These are phyloP conservation scores for Zoysia japonica DNA, from an alignment of 176 grass and related monocot genomes.

Conservation along the genomic window DNA sequence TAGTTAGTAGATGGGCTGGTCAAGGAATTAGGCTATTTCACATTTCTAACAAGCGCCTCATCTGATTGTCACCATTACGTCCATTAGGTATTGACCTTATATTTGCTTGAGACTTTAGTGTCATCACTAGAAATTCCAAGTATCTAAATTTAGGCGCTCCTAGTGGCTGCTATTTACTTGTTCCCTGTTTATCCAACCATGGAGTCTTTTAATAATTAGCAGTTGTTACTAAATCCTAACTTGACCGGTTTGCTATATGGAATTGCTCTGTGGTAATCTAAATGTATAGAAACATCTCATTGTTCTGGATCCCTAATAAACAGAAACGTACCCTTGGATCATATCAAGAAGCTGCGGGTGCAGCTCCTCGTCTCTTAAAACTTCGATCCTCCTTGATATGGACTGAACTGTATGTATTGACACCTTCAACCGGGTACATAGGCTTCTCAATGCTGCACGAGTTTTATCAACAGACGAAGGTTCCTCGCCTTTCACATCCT, in stretches of 20 bases:
- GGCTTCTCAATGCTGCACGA: slow-evolving; percentile 61
- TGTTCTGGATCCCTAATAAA: not conserved
- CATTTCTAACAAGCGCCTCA: not conserved
- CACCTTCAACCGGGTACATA: slow-evolving; percentile 77
- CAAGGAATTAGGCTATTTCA: not conserved
- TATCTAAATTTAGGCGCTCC: not conserved
- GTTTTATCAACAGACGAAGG: slow-evolving; percentile 66
- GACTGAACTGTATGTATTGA: slow-evolving; percentile 93
- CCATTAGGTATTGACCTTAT: slow-evolving; percentile 8
- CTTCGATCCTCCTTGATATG: slow-evolving; percentile 84
- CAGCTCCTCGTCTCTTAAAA: slow-evolving; percentile 80
- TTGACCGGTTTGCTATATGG: not conserved
- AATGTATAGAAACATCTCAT: slow-evolving; percentile 7
- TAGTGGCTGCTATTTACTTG: not conserved
- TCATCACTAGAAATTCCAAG: not conserved
- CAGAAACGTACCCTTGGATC: slow-evolving; percentile 70
- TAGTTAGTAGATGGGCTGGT: not conserved
- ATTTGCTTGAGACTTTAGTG: slow-evolving; percentile 4
- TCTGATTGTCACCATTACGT: not conserved
- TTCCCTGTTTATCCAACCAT: not conserved
- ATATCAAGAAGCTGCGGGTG: slow-evolving; percentile 83
- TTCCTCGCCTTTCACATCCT: slow-evolving; percentile 74
- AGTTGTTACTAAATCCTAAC: slow-evolving; percentile 16
- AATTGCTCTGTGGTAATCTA: not conserved
- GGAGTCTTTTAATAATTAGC: slow-evolving; percentile 24